Percentiles rank a stretch among this genome's conserved stretches.
Conservation (phyloP, 2,329 filamentous ascomycete genomes). For the Diaporthe velutina region DNA sequence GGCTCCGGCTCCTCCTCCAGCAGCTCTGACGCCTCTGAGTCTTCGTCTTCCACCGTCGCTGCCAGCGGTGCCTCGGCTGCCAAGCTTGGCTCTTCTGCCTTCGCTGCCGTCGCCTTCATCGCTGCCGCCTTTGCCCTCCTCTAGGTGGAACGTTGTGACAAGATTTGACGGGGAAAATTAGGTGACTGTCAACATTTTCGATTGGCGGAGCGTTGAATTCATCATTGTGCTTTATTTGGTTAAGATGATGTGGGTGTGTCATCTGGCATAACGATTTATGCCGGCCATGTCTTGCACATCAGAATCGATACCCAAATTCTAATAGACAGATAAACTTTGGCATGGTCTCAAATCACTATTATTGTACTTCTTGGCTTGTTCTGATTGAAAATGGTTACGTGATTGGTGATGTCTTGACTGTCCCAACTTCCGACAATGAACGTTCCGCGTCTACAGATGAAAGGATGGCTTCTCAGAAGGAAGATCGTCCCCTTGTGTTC, state of each 20-base stretch:
- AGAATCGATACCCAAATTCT: conserved; percentile 34
- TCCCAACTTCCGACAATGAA: background rate
- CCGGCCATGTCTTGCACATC: conserved; percentile 16
- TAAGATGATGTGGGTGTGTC: conserved; percentile 11
- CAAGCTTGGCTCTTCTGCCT: conserved; percentile 37
- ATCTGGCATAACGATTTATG: background rate
- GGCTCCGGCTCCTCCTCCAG: conserved; percentile 44
- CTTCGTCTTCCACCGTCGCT: conserved; percentile 28
- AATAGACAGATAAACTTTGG: conserved; percentile 30
- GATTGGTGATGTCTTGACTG: background rate
- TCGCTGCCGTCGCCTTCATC: conserved; percentile 36
- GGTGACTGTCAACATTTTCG: background rate
- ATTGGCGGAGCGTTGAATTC: conserved; percentile 16
- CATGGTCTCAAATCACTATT: conserved; percentile 4
- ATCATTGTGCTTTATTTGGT: conserved; percentile 3
- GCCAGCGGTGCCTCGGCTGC: conserved; percentile 36
- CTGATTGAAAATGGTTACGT: background rate
- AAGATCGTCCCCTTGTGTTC: background rate
- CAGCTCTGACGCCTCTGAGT: conserved; percentile 2
- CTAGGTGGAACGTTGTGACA: background rate
- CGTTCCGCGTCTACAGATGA: background rate
- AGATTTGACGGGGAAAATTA: background rate
- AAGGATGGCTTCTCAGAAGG: background rate
- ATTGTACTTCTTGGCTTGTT: background rate
- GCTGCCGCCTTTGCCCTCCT: conserved; percentile 37